Evolutionary conservation across 202 grass and related monocot species (phyloP), one percentile per base, ranked within the genome.

Genomic region (Zoysia matrella): DNA sequence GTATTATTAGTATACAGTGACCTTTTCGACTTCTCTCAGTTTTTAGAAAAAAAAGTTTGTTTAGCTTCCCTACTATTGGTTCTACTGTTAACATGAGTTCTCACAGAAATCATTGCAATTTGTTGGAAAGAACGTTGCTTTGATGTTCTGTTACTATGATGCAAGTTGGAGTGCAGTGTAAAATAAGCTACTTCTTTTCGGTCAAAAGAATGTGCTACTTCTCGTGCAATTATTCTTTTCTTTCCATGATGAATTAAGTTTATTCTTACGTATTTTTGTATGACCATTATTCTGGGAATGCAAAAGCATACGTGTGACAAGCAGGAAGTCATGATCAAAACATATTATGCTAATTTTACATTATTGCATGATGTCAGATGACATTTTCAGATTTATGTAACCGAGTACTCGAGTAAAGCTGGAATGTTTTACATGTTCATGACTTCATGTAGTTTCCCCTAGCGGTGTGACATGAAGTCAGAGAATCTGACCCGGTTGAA

Each of bases 401-500:
- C 7, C 55, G 47, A 15, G 3, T 72, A 36, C 15, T 10, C 48
- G 65, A 16, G 49, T 18, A 64, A 71, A 47, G 52, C 40, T 14
- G 16, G 18, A 47, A 60, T 55, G 16, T 30, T 30, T 16, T 56
- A 18, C 42, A 57, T 53, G 42, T 50, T 65, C 18, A 58, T 55
- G 41, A 4, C 58, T 11, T 58, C 7, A 52, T 57, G 16, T 16
- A 3, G 50, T 9, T 86, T 57, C 55, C 1, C 80, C 60, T 81
- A 85, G 7, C 78, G 82, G 6, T 84, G 66, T 47, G 82, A 52
- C 68, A 73, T 84, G 47, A 80, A 58, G 67, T 69, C 76, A 14
- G 83, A 54, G 16, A 82, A 6, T 42, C 30, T 83, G 13, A 91
- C 66, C 83, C 86, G 72, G 64, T 75, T 81, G 88, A 91, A 85